A percentile compares a stretch with the other conserved stretches of the same genome.
phyloP scores from a whole-genome alignment of 2,329 filamentous ascomycete genomes.

The Sporothrix protearum region DNA sequence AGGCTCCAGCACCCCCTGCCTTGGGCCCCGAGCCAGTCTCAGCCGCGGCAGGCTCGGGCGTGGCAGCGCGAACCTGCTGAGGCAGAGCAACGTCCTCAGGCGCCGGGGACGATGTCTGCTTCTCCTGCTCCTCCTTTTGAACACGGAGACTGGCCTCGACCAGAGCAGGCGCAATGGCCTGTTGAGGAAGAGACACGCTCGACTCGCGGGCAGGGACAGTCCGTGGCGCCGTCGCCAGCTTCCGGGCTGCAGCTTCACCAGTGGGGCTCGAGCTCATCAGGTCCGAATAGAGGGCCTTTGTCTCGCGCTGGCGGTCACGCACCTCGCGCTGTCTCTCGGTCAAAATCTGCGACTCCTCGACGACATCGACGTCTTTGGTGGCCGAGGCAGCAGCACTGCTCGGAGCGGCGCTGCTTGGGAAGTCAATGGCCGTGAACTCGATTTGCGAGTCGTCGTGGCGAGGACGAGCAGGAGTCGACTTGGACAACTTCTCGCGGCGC shows the following conservation, averaged over 20 bases:
- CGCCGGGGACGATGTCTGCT: not conserved
- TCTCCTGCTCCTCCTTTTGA: not conserved
- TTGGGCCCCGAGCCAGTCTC: not conserved
- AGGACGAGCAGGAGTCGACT: conserved; percentile 45
- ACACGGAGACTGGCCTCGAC: conserved; percentile 19
- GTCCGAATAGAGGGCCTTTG: conserved; percentile 63
- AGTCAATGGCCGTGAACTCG: conserved; percentile 66
- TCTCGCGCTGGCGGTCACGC: conserved; percentile 66
- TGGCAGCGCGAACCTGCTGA: conserved; percentile 36
- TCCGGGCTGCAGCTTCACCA: not conserved
- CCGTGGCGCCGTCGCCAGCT: not conserved
- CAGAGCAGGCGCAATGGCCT: not conserved
- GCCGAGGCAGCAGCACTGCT: conserved; percentile 39
- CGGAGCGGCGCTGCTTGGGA: conserved; percentile 41
- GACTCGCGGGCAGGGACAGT: conserved; percentile 12
- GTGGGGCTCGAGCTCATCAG: conserved; percentile 55
- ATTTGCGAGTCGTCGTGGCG: conserved; percentile 82
- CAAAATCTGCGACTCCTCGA: conserved; percentile 63
- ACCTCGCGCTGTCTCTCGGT: conserved; percentile 79
- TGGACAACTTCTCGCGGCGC: conserved; percentile 31
- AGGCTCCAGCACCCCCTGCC: conserved; percentile 30
- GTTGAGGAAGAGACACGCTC: not conserved
- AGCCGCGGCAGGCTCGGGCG: conserved; percentile 41
- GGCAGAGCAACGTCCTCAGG: conserved; percentile 23
- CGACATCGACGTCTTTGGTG: not conserved